A percentile compares a stretch with the other conserved stretches of the same genome.
Evolutionary conservation across 192 early-diverging fungal genomes (phyloP).

Genomic region (Backusella sp.): DNA sequence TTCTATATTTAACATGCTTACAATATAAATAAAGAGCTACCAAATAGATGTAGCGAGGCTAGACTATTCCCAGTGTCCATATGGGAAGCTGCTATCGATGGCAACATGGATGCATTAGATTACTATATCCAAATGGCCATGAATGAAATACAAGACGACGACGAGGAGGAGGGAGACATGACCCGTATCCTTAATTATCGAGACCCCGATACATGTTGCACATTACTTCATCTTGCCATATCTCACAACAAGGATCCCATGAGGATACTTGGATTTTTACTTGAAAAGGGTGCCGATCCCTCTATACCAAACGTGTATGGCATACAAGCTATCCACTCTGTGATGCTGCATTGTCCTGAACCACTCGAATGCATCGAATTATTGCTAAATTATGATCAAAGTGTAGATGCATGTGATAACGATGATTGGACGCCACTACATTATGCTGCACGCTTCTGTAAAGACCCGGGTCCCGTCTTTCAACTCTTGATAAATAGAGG

Average conservation of each 20-base stretch:
- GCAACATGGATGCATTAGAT: background rate
- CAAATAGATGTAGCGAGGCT: background rate
- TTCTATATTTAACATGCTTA: background rate
- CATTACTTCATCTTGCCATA: background rate
- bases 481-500: background rate
- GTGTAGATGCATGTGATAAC: background rate
- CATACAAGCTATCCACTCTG: slow-evolving; percentile 1
- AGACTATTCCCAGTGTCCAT: background rate
- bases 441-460: background rate
- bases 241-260: background rate
- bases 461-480: background rate
- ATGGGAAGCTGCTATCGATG: background rate
- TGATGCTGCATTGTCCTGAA: background rate
- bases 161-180: background rate
- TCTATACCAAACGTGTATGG: background rate
- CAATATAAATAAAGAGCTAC: background rate
- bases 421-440: background rate
- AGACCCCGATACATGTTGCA: background rate
- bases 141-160: background rate
- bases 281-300: background rate
- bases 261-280: background rate
- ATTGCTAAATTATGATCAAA: background rate
- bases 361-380: background rate
- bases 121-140: background rate
- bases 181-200: background rate